phyloP scores from a whole-genome alignment of 208 protist genomes.

The Jaenimonas drosophilae region DNA sequence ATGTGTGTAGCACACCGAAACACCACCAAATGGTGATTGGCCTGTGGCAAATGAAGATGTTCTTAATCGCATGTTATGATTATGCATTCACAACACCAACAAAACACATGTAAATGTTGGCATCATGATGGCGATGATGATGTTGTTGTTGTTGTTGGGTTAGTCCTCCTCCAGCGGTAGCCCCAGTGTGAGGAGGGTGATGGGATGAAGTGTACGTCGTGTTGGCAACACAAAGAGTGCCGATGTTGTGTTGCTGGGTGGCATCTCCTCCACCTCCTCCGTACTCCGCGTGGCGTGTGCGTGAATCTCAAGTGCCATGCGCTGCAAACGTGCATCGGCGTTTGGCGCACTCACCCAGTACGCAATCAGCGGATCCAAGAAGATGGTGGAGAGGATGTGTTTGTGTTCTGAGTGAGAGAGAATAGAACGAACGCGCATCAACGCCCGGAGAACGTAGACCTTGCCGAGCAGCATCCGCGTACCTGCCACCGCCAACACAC shows the following conservation, averaged over 20 bases:
- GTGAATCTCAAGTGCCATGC: slow-evolving; percentile 56
- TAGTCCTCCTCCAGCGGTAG: slow-evolving; percentile 21
- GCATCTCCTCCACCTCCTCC: slow-evolving; percentile 13
- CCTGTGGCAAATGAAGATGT: too few species aligned
- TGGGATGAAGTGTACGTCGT: slow-evolving; percentile 25
- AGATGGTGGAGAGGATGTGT: slow-evolving; percentile 70
- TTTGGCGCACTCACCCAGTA: slow-evolving; percentile 52
- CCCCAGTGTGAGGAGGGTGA: slow-evolving; percentile 37
- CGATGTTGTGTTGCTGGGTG: slow-evolving; percentile 2
- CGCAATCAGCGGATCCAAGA: slow-evolving; percentile 59
- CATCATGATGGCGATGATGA: not conserved
- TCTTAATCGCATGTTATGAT: too few species aligned
- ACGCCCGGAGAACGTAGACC: slow-evolving; percentile 50
- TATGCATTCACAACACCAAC: too few species aligned
- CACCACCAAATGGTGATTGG: too few species aligned
- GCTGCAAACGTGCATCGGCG: slow-evolving; percentile 35
- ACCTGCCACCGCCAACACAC: slow-evolving; percentile 58
- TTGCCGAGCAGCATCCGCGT: slow-evolving; percentile 62
- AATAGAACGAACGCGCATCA: slow-evolving; percentile 62
- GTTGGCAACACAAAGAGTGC: slow-evolving; percentile 12
- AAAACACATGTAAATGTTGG: not conserved
- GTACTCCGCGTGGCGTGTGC: slow-evolving; percentile 40
- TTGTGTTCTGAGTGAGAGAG: slow-evolving; percentile 76
- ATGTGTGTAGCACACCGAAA: too few species aligned
- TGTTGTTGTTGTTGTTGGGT: too few species aligned